A percentile compares a stretch with the other conserved stretches of the same genome.
These are phyloP conservation scores for Trichoderma endophyticum DNA, from an alignment of 2,329 filamentous ascomycete species.

Conservation along the genomic window DNA sequence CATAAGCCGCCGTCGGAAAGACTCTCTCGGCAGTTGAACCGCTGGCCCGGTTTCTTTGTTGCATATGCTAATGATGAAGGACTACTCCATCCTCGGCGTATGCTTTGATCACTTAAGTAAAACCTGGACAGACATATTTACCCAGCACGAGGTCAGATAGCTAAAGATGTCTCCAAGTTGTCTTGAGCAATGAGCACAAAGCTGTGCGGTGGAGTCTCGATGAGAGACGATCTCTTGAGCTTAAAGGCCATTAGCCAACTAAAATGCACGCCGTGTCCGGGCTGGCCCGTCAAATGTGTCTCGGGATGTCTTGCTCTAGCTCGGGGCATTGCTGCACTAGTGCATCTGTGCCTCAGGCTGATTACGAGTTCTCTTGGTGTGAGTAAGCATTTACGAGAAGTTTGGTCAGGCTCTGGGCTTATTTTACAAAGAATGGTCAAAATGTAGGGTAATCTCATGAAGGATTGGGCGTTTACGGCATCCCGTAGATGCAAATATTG, in stretches of 20 bases:
- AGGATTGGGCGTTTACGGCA: fast-evolving
- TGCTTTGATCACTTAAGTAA: background rate
- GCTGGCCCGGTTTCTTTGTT: background rate
- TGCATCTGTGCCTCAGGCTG: background rate
- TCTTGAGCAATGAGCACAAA: background rate
- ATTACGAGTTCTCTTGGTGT: background rate
- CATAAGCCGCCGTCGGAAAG: background rate
- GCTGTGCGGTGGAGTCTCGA: background rate
- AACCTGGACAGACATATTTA: background rate
- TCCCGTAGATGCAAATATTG: background rate
- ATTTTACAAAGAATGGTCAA: background rate
- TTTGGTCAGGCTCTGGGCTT: background rate
- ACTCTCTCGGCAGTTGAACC: background rate
- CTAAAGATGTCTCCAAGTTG: background rate
- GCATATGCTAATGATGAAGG: background rate
- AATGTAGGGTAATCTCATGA: background rate
- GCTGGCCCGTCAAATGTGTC: background rate
- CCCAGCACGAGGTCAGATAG: background rate
- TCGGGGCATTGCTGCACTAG: background rate
- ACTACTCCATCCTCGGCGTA: background rate
- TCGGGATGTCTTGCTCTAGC: background rate
- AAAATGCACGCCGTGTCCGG: background rate
- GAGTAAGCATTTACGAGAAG: background rate
- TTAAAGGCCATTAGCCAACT: background rate
- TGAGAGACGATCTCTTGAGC: background rate